Conservation (phyloP, 2,329 filamentous ascomycete species). For the Thermomyces lanuginosus region DNA sequence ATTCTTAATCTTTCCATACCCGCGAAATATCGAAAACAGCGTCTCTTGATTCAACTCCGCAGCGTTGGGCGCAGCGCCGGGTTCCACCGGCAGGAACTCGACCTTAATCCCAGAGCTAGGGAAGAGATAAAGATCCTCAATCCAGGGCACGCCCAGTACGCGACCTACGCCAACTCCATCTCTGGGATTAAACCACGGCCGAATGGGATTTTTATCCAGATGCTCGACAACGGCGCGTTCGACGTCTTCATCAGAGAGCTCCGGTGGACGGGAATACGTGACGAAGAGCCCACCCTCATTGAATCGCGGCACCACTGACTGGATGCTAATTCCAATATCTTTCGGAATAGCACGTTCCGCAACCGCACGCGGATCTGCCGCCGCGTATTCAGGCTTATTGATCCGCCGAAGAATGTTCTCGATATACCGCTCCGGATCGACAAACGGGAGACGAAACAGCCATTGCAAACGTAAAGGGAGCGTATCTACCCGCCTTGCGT, state of each 20-base stretch:
- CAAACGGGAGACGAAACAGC: constrained; percentile 38
- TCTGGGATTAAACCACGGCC: constrained; percentile 83
- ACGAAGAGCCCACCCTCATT: constrained; percentile 91
- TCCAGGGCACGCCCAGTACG: constrained; percentile 76
- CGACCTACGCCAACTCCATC: constrained; percentile 51
- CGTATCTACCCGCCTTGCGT: too few species aligned
- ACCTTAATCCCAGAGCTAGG: constrained; percentile 62
- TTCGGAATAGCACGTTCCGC: constrained; percentile 47
- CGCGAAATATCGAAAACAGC: constrained; percentile 71
- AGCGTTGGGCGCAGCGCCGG: constrained; percentile 42
- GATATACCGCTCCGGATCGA: constrained; percentile 29
- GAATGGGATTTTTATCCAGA: constrained; percentile 54
- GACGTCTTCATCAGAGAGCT: constrained; percentile 36
- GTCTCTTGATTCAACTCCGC: constrained; percentile 74
- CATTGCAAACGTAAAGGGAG: constrained; percentile 65
- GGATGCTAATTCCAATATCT: constrained; percentile 50
- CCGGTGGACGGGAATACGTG: constrained; percentile 51
- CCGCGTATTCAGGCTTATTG: constrained; percentile 34
- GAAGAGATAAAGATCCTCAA: constrained; percentile 76
- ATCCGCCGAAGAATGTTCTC: constrained; percentile 36
- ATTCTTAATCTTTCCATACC: constrained; percentile 78
- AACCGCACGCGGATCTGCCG: constrained; percentile 40
- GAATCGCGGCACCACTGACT: constrained; percentile 64
- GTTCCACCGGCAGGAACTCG: constrained; percentile 60
- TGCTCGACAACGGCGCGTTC: constrained; percentile 46